Evolutionary conservation across 345 rosid species (phyloP), one percentile per base, ranked within the genome.

Genomic region (Draba incana): DNA sequence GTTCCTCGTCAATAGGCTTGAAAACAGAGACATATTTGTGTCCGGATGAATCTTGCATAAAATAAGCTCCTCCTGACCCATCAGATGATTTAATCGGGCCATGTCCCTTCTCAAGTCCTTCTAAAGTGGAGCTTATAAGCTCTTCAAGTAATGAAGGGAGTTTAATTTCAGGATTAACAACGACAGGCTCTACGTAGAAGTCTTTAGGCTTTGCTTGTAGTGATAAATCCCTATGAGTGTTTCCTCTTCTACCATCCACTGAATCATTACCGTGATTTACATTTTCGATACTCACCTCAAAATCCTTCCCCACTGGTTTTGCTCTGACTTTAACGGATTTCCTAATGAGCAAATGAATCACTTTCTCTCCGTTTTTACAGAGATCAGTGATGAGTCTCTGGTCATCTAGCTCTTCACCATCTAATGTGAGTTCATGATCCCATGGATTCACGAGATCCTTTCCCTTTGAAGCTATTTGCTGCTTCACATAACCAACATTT

Each of bases 1-100:
- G 98, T 68, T 92, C 98, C 79, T 92, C 98, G 68, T 92, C 96
- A 41, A 78, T 75, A 55, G 98, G 98, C 72, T 92, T 92, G 58
- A 92, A 89, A 67, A 92, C 90, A 5, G 98, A 85, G 42, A 82
- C 72, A 63, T 78, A 87, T 25, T 78, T 79, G 69, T 72, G 72
- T 64, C 92, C 92, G 10, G 86, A 82, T 41, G 75, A 59, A 71
- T 92, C 92, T 80, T 79, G 88, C 98, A 92, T 89, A 65, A 92
- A 82, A 65, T 92, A 92, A 61, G 86, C 87, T 60, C 98, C 98
- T 47, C 98, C 98, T 27, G 88, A 80, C 27, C 98, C 98, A 74
- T 92, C 96, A 5, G 84, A 81, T 71, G 94, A 83, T 41, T 65
- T 64, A 62, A 85, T 65, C 10, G 98, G 98, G 66, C 59, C 77